Base-by-base conservation (phyloP, 306 rosid species). In the Trichosanthes cucumerina region DNA sequence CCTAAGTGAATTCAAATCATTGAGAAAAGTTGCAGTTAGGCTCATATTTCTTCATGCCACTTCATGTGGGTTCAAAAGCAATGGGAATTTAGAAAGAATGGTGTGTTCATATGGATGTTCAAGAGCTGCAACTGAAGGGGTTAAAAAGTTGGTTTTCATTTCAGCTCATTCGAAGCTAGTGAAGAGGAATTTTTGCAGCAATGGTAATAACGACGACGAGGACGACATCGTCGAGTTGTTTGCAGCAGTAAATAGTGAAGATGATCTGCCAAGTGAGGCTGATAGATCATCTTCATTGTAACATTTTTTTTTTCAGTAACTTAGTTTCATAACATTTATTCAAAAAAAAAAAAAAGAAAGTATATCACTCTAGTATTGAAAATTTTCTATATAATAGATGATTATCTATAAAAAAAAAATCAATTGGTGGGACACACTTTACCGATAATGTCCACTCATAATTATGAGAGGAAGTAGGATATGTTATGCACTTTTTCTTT, bases 41-140 rank as follows among this genome's bases (percentile, higher is more conserved):
- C 65, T 90, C 7, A 90, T 90, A 28, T 90, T 90, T 78, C 93
- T 90, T 77, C 90, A 90, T 58, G 91, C 91, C 34, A 90, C 90
- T 14, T 86, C 89, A 2, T 81, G 93, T 78, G 91, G 89, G 15
- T 85, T 88, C 79, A 88, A 90, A 69, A 83, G 90, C 75, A 86
- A 85, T 81, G 79, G 86, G 86, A 82, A 87, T 26, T 72, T 90
- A 68, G 79, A 86, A 88, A 88, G 84, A 86, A 88, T 87, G 88
- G 84, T 86, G 53, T 86, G 80, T 81, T 79, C 83, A 0, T 85
- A 84, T 80, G 87, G 87, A 19, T 85, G 85, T 47, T 88, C 91
- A 5, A 85, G 82, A 69, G 80, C 80, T 21, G 88, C 86, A 43
- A 53, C 85, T 26, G 86, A 90, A 38, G 81, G 79, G 44, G 89